These are phyloP conservation scores for Lathyrus sativus DNA, from an alignment of 306 rosid species.

Conservation along the genomic window DNA sequence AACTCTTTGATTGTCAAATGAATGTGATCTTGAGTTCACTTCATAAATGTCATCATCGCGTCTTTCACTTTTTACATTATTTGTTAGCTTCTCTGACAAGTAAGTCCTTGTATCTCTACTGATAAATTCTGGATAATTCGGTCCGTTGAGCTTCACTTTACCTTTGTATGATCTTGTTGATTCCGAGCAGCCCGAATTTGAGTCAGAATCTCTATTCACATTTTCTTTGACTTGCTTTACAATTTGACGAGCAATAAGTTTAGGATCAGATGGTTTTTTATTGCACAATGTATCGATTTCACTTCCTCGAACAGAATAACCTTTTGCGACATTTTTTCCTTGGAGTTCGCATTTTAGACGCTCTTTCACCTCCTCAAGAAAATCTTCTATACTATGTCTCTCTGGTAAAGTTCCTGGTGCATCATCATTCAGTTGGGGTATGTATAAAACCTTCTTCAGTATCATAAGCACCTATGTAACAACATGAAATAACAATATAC, in stretches of 20 bases:
- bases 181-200: slow-evolving; percentile 60
- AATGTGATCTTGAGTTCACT: slow-evolving; percentile 50
- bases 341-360: slow-evolving; percentile 76
- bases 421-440: too few relatives aligned
- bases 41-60: slow-evolving; percentile 37
- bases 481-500: too few relatives aligned
- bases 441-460: too few relatives aligned
- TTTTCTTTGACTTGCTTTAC: slow-evolving; percentile 79
- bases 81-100: slow-evolving; percentile 68
- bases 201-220: slow-evolving; percentile 64
- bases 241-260: slow-evolving; percentile 69
- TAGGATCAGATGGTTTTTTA: slow-evolving; percentile 76
- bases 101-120: slow-evolving; percentile 71
- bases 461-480: too few relatives aligned
- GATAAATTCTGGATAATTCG: slow-evolving; percentile 64
- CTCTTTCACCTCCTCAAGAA: slow-evolving; percentile 92
- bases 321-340: slow-evolving; percentile 62
- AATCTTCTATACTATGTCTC: slow-evolving; percentile 79
- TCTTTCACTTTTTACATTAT: slow-evolving; percentile 54
- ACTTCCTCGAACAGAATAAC: slow-evolving; percentile 70
- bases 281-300: slow-evolving; percentile 77
- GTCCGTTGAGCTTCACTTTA: slow-evolving; percentile 59
- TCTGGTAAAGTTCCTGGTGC: slow-evolving; percentile 60
- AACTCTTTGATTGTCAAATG: slow-evolving; percentile 50
- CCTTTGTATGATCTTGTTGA: slow-evolving; percentile 74